Evolutionary conservation across 768 basidiomycete genomes (phyloP).

Genomic region (Xanthoconium purpureum): DNA sequence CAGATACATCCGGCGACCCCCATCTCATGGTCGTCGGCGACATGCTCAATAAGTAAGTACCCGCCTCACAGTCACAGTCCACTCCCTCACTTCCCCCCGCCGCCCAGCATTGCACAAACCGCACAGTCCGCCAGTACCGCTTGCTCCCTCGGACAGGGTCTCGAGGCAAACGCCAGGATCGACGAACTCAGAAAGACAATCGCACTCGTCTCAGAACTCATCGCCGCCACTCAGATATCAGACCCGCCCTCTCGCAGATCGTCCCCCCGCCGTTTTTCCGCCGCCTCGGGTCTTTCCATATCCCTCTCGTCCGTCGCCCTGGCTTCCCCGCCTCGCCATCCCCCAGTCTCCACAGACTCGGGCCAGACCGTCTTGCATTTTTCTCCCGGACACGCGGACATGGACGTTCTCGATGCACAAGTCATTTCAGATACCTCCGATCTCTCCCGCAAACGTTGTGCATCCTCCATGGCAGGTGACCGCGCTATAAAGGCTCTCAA

Average conservation of each 20-base stretch:
- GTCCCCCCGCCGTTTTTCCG: conserved; percentile 24
- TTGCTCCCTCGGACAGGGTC: conserved; percentile 44
- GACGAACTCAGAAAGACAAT: conserved; percentile 57
- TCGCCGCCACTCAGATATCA: conserved; percentile 41
- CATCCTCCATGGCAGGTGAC: conserved; percentile 44
- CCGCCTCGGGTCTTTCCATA: conserved; percentile 29
- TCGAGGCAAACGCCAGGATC: conserved; percentile 49
- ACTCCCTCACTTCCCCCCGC: conserved; percentile 18
- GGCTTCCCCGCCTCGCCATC: conserved; percentile 21
- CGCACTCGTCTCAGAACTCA: conserved; percentile 51
- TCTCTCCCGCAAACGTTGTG: conserved; percentile 50
- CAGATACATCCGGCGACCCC: conserved; percentile 39
- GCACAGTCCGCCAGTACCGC: conserved; percentile 55
- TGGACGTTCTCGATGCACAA: conserved; percentile 21
- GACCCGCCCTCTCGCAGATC: conserved; percentile 34
- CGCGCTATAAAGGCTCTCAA: conserved; percentile 47
- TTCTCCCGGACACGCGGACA: conserved; percentile 14
- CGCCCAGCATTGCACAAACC: conserved; percentile 55
- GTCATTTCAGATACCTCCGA: conserved; percentile 35
- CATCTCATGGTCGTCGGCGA: conserved; percentile 50
- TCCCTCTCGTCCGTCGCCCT: conserved; percentile 38
- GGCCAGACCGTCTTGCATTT: conserved; percentile 22
- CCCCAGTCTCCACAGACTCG: conserved; percentile 22
- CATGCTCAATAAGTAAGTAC: conserved; percentile 53
- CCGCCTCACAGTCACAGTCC: background rate